Evolutionary conservation across 2,329 filamentous ascomycete species (phyloP).

Genomic region (Calycina herbarum): DNA sequence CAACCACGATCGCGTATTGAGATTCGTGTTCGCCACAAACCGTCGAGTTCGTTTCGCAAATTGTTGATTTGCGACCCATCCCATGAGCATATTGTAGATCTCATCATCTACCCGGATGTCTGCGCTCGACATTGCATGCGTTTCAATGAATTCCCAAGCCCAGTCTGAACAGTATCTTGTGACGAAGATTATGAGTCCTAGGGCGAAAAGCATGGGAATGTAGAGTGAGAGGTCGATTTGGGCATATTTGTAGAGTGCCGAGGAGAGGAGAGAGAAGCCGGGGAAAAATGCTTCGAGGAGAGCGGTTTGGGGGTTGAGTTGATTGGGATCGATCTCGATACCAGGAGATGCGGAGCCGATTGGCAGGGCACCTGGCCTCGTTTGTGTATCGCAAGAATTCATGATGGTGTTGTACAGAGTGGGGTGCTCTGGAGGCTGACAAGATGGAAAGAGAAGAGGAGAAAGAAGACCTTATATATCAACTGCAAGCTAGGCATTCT

Average conservation of each 20-base stretch:
- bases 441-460: background rate
- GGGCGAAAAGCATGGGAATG: constrained; percentile 55
- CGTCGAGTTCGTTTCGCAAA: constrained; percentile 60
- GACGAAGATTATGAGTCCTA: constrained; percentile 50
- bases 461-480: background rate
- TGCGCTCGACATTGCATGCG: constrained; percentile 63
- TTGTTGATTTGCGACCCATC: constrained; percentile 63
- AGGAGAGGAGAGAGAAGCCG: constrained; percentile 60
- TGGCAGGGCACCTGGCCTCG: background rate
- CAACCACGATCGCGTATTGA: constrained; percentile 54
- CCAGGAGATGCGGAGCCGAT: constrained; percentile 8
- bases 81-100: constrained; percentile 71
- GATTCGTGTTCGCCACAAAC: constrained; percentile 65
- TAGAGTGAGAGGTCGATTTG: constrained; percentile 64
- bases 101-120: constrained; percentile 70
- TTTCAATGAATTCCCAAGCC: constrained; percentile 48
- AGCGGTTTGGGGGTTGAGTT: constrained; percentile 37
- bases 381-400: constrained; percentile 14
- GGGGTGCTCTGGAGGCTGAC: background rate
- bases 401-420: constrained; percentile 1
- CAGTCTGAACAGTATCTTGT: constrained; percentile 54
- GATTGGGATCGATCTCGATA: background rate
- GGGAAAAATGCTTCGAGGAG: constrained; percentile 64
- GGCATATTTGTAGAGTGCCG: constrained; percentile 54
- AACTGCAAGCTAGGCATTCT: background rate